These are phyloP conservation scores for Amanita rubescens DNA, from an alignment of 768 basidiomycete species.

Conservation along the genomic window DNA sequence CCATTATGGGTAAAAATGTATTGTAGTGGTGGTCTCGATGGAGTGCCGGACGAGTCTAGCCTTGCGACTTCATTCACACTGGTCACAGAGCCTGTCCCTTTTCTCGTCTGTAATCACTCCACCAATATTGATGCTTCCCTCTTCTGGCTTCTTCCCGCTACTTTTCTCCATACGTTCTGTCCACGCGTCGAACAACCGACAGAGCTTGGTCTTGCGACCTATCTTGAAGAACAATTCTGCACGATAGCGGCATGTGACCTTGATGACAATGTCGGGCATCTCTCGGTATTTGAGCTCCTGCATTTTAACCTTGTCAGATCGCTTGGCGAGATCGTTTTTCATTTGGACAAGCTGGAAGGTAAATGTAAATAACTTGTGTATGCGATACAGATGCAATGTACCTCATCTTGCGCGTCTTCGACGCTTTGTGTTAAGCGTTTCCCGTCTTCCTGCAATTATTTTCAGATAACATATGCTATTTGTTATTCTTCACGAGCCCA, in stretches of 20 bases:
- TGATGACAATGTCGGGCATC: constrained; percentile 85
- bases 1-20: constrained; percentile 86
- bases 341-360: constrained; percentile 59
- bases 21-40: constrained; percentile 46
- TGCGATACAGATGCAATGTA: constrained; percentile 18
- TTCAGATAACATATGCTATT: constrained; percentile 7
- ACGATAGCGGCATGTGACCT: constrained; percentile 82
- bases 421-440: constrained; percentile 73
- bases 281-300: constrained; percentile 80
- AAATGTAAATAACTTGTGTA: constrained; percentile 6
- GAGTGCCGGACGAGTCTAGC: constrained; percentile 26
- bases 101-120: constrained; percentile 15
- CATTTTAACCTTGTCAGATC: constrained; percentile 68
- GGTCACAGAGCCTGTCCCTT: background rate
- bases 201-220: constrained; percentile 82
- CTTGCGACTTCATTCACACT: constrained; percentile 23
- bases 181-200: constrained; percentile 80
- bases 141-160: constrained; percentile 36
- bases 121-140: constrained; percentile 11
- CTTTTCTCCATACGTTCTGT: constrained; percentile 78
- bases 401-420: constrained; percentile 86
- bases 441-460: constrained; percentile 62
- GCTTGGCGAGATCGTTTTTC: constrained; percentile 76
- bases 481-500: constrained; percentile 29
- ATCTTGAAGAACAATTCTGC: constrained; percentile 92